These are phyloP conservation scores for Leptodontidium sp. DNA, from an alignment of 2,329 filamentous ascomycete species.

Conservation along the genomic window DNA sequence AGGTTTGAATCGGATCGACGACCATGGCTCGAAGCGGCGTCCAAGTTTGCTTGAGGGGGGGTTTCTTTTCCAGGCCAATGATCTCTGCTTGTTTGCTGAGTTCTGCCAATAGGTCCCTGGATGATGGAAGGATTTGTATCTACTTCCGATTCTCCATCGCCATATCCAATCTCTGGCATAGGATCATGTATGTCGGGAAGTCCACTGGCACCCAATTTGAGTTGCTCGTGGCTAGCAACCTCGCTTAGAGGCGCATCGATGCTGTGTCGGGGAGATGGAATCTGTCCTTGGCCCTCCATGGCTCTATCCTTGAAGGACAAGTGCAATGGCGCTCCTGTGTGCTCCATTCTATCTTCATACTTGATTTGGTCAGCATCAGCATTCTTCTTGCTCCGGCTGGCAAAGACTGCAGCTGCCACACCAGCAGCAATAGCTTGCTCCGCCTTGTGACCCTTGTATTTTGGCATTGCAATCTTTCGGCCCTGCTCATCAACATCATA, in stretches of 20 bases:
- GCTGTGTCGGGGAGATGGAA: conserved; percentile 64
- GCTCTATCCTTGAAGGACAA: conserved; percentile 73
- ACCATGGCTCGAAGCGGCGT: conserved; percentile 23
- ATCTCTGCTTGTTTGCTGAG: conserved; percentile 46
- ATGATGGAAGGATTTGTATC: conserved; percentile 88
- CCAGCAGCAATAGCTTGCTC: conserved; percentile 43
- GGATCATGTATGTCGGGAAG: conserved; percentile 74
- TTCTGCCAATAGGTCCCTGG: conserved; percentile 70
- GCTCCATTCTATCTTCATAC: conserved; percentile 41
- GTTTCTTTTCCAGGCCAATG: conserved; percentile 65
- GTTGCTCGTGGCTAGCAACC: conserved; percentile 50
- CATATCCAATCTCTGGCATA: conserved; percentile 80
- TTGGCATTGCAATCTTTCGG: conserved; percentile 46
- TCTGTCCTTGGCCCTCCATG: conserved; percentile 61
- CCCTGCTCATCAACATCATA: conserved; percentile 48
- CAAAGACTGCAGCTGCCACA: conserved; percentile 43
- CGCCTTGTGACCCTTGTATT: conserved; percentile 40
- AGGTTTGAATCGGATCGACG: conserved; percentile 40
- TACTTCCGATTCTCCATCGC: conserved; percentile 67
- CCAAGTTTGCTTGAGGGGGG: conserved; percentile 49
- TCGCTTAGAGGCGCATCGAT: conserved; percentile 63
- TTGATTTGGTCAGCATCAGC: conserved; percentile 40
- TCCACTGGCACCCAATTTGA: conserved; percentile 72
- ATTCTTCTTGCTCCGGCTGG: conserved; percentile 41
- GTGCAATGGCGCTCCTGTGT: conserved; percentile 62